Evolutionary conservation across 371 early-diverging fungal species (phyloP), one percentile per base, ranked within the genome.

Genomic region (Entomophthora muscae): DNA sequence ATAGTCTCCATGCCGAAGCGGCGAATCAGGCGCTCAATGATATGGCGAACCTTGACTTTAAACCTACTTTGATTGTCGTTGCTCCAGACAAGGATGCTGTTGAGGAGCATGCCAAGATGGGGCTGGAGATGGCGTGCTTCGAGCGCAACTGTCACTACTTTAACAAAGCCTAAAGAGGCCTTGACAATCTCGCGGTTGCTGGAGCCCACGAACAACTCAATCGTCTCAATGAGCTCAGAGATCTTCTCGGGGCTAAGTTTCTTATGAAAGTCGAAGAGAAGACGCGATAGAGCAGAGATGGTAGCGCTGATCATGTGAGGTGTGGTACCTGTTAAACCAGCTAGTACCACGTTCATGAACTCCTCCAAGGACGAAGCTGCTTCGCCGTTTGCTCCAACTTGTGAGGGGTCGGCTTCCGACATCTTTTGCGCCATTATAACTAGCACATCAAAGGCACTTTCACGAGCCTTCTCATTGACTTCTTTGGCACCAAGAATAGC

Each of bases 271-370:
- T 95, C 93, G 62, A 90, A 95, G 65, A 96, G 72, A 42, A 92
- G 73, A 23, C 95, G 79, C 5, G 90, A 84, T 32, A 95, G 70
- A 2, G 86, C 78, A 0, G 86, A 80, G 27, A 95, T 84, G 1
- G 95, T 82, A 1, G 98, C 97, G 64, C 86, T 83, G 55, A 93
- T 89, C 94, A 98, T 94, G 65, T 87, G 83, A 1, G 93, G 83
- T 1, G 94, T 89, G 24, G 83, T 78, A 42, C 90, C 95, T 0
- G 90, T 94, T 66, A 98, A 78, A 74, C 97, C 98, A 51, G 98
- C 97, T 0, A 84, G 77, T 1, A 91, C 85, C 93, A 96, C 94
- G 54, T 82, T 83, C 65, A 90, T 84, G 59, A 75, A 84, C 64
- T 84, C 84, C 60, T 71, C 61, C 31, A 84, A 73, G n/a, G 64